These are phyloP conservation scores for Phytopythium cucurbitacearum DNA, from an alignment of 352 stramenopile species.

Conservation along the genomic window DNA sequence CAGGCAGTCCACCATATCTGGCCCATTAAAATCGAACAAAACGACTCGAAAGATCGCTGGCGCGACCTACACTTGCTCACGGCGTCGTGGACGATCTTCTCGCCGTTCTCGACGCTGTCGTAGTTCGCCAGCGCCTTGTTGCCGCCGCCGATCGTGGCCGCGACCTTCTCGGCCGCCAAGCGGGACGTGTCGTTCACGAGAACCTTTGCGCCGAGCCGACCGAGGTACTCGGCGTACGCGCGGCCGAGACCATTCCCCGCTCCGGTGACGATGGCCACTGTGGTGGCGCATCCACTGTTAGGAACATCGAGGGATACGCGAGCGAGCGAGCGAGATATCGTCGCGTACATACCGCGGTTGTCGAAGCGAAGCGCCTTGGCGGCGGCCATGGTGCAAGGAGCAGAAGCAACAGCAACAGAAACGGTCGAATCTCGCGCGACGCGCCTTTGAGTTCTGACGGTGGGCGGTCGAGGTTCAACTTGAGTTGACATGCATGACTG, in stretches of 20 bases:
- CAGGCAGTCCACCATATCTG: neutral
- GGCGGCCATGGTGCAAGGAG: constrained; percentile 8
- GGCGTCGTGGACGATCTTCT: constrained; percentile 79
- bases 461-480: neutral
- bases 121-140: constrained; percentile 63
- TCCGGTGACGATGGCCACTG: constrained; percentile 85
- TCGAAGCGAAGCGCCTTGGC: constrained; percentile 42
- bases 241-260: constrained; percentile 80
- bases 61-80: constrained; percentile 63
- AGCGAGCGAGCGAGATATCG: neutral
- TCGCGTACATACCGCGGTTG: constrained; percentile 22
- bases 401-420: neutral
- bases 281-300: neutral
- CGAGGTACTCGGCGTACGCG: constrained; percentile 80
- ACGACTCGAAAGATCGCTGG: neutral
- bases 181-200: constrained; percentile 79
- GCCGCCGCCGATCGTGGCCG: constrained; percentile 36
- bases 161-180: constrained; percentile 61
- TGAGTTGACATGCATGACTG: neutral
- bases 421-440: neutral
- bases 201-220: constrained; percentile 56
- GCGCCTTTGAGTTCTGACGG: neutral
- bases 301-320: neutral
- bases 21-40: neutral
- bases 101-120: constrained; percentile 66